Evolutionary conservation across 2,329 filamentous ascomycete species (phyloP), one percentile per base, ranked within the genome.

Genomic region (Fusarium gaditjirri): DNA sequence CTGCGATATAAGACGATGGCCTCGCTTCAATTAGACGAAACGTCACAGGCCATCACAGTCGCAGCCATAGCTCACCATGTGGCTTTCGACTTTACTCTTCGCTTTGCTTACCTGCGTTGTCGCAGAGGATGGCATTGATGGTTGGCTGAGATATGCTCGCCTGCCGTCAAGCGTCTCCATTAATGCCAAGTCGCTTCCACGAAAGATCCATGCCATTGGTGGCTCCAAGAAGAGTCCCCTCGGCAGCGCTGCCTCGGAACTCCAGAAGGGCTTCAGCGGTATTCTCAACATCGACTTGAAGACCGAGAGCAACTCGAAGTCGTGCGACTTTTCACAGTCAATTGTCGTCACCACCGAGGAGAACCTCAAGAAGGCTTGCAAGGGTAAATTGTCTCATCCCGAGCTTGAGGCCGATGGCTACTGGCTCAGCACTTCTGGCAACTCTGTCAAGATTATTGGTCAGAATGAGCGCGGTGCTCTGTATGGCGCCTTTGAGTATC

Each of bases 401-500:
- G 25, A 84, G 9, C 83, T 91, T 19, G 80, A 83, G 36, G 83
- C 85, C 17, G 89, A 91, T 73, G 91, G 91, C 6, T 93, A 89
- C 79, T 91, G 86, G 82, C 83, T 93, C 35, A 85, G 81, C 70
- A 86, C 83, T 9, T 81, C 68, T 9, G 82, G 81, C 13, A 74
- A 80, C 2, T 80, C 79, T 1, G 85, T 91, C 27, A 81, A 86
- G 39, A 92, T 93, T 54, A 76, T 92, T 3, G 90, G 90, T 0
- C 84, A 89, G 67, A 92, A 92, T 72, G 89, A 92, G 75, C 87
- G 90, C 0, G 91, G 90, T 17, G 88, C 90, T 8, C 84, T 93
- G 2, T 93, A 93, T 72, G 91, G 91, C 11, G 84, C 91, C 8
- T 93, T 92, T 73, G 87, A 92, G 69, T 93, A 92, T 70, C 84